Percentiles rank a stretch among this genome's conserved stretches.
phyloP scores from a whole-genome alignment of 495 filamentous ascomycete species.

The Annulohypoxylon moriforme region DNA sequence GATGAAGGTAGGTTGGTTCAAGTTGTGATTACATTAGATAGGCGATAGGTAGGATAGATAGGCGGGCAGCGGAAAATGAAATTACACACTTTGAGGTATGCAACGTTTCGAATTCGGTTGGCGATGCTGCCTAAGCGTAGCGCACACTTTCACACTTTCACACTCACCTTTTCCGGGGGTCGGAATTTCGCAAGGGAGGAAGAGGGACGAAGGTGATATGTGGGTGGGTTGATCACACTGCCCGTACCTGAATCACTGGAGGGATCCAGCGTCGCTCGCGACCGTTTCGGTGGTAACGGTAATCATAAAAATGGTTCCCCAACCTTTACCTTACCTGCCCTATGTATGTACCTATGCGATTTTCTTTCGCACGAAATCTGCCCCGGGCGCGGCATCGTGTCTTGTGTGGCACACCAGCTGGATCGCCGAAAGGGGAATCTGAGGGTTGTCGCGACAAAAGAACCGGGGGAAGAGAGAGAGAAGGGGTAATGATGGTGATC shows the following conservation, averaged over 20 bases:
- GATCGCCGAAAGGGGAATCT: slow-evolving; percentile 33
- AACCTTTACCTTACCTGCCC: not conserved
- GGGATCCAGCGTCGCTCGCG: slow-evolving; percentile 17
- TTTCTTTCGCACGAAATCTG: not conserved
- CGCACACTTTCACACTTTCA: not conserved
- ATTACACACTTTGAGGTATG: slow-evolving; percentile 23
- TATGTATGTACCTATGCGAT: not conserved
- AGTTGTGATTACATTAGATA: too few relatives aligned
- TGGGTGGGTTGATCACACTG: slow-evolving; percentile 36
- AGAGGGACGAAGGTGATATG: not conserved
- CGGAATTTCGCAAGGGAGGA: slow-evolving; percentile 25
- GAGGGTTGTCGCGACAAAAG: slow-evolving; percentile 24
- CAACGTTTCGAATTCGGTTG: slow-evolving; percentile 37
- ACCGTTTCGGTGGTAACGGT: slow-evolving; percentile 22
- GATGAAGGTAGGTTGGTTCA: too few relatives aligned
- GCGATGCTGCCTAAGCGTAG: slow-evolving; percentile 7
- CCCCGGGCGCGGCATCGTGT: slow-evolving; percentile 34
- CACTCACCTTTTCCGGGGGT: not conserved
- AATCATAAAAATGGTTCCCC: slow-evolving; percentile 17
- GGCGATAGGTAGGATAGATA: not conserved
- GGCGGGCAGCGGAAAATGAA: slow-evolving; percentile 1
- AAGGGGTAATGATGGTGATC: slow-evolving; percentile 16
- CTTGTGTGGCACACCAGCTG: slow-evolving; percentile 41
- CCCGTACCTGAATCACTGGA: slow-evolving; percentile 43
- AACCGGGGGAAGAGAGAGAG: slow-evolving; percentile 3